Evolutionary conservation across 805 yeast species (phyloP).

Genomic region (Candida orba): DNA sequence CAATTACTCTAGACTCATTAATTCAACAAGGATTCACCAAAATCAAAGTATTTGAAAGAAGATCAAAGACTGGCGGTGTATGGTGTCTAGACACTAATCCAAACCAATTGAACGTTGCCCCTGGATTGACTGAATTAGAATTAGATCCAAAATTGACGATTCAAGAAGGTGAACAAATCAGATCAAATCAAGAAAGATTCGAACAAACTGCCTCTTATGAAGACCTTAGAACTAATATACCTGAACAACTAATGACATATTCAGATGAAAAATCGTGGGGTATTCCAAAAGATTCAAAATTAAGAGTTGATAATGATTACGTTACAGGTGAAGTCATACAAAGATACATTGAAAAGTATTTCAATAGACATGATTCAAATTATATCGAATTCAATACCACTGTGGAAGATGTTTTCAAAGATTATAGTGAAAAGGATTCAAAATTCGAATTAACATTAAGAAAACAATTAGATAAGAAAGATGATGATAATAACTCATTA

Average conservation of each 20-base stretch:
- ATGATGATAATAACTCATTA: slow-evolving; percentile 13
- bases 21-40: slow-evolving; percentile 29
- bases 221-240: slow-evolving; percentile 32
- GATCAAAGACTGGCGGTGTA: slow-evolving; percentile 35
- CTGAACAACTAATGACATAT: slow-evolving; percentile 39
- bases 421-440: slow-evolving; percentile 8
- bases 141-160: slow-evolving; percentile 24
- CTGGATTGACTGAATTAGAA: slow-evolving; percentile 21
- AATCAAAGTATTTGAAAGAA: slow-evolving; percentile 35
- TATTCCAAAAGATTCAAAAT: slow-evolving; percentile 9
- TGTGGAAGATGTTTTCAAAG: slow-evolving; percentile 31
- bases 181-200: slow-evolving; percentile 19
- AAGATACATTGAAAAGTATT: slow-evolving; percentile 45
- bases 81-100: slow-evolving; percentile 32
- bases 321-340: slow-evolving; percentile 40
- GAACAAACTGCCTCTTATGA: slow-evolving; percentile 27
- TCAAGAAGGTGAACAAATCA: slow-evolving; percentile 4
- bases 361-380: slow-evolving; percentile 21
- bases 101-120: slow-evolving; percentile 17
- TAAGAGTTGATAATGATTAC: slow-evolving; percentile 29
- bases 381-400: slow-evolving; percentile 27
- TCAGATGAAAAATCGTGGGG: slow-evolving; percentile 34
- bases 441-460: slow-evolving; percentile 28
- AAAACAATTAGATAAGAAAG: slow-evolving; percentile 15
- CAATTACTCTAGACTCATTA: slow-evolving; percentile 33